These are phyloP conservation scores for Kodamaea fungicola DNA, from an alignment of 1,139 yeast genomes.

Conservation along the genomic window DNA sequence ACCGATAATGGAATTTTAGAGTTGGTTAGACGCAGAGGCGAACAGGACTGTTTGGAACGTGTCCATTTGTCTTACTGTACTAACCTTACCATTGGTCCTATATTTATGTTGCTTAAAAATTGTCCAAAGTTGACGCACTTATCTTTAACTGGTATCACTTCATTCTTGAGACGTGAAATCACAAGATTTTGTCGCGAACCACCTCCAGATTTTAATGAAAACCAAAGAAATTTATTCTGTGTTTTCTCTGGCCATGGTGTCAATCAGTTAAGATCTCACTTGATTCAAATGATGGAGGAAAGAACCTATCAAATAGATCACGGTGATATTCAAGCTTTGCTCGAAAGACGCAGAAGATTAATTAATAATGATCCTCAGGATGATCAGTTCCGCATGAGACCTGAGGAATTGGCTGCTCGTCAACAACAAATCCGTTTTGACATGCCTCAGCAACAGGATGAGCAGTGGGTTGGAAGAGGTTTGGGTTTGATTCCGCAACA, in stretches of 20 bases:
- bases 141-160: constrained; percentile 82
- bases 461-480: constrained; percentile 23
- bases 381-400: constrained; percentile 1
- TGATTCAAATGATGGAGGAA: constrained; percentile 46
- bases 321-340: constrained; percentile 33
- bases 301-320: constrained; percentile 40
- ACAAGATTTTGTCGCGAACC: constrained; percentile 91
- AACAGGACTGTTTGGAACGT: constrained; percentile 77
- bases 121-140: constrained; percentile 89
- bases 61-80: constrained; percentile 93
- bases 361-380: constrained; percentile 18
- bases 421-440: neutral
- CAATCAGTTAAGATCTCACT: constrained; percentile 59
- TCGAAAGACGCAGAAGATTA: constrained; percentile 31
- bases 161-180: constrained; percentile 82
- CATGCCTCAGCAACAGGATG: constrained; percentile 9
- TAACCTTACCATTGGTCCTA: constrained; percentile 69
- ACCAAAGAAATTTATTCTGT: constrained; percentile 83
- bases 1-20: constrained; percentile 84
- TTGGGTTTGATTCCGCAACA: constrained; percentile 27
- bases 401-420: constrained; percentile 11
- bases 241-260: constrained; percentile 95
- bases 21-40: constrained; percentile 69
- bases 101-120: constrained; percentile 65
- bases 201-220: constrained; percentile 87